A percentile compares a stretch with the other conserved stretches of the same genome.
phyloP scores from a whole-genome alignment of 371 early-diverging fungal genomes.

The Haplosporangium sp. region DNA sequence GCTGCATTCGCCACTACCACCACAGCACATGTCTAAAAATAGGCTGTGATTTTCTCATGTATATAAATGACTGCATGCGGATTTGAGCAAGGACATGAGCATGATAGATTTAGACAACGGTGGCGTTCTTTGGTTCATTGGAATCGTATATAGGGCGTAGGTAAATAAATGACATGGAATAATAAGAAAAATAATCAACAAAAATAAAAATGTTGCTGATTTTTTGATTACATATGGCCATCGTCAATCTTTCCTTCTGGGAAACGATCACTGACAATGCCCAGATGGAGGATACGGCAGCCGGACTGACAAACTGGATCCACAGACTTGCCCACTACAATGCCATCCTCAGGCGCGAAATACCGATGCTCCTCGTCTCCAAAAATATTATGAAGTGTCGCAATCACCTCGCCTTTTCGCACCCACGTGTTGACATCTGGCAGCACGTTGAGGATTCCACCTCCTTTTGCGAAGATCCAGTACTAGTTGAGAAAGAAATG shows the following conservation, averaged over 20 bases:
- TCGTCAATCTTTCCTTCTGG: conserved; percentile 62
- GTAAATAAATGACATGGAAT: too few species aligned
- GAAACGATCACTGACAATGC: conserved; percentile 74
- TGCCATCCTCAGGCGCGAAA: conserved; percentile 86
- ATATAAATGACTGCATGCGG: too few species aligned
- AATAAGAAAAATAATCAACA: not conserved
- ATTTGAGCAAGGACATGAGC: too few species aligned
- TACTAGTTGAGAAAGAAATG: conserved; percentile 37
- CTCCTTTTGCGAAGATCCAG: conserved; percentile 69
- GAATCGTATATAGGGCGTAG: too few species aligned
- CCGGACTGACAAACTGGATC: conserved; percentile 87
- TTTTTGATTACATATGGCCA: conserved; percentile 52
- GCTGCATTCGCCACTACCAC: too few species aligned
- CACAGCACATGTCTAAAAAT: too few species aligned
- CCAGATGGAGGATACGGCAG: conserved; percentile 82
- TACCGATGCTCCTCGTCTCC: conserved; percentile 92
- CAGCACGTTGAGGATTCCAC: conserved; percentile 68
- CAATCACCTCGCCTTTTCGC: conserved; percentile 88
- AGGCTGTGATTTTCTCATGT: too few species aligned
- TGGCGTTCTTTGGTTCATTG: not conserved
- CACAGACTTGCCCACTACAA: conserved; percentile 73
- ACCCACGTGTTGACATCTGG: conserved; percentile 90
- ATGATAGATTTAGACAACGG: too few species aligned
- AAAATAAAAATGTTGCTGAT: not conserved
- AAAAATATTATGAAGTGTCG: conserved; percentile 91